Base-by-base conservation (phyloP, 176 grass and related monocot genomes). In the Musa troglodytarum region DNA sequence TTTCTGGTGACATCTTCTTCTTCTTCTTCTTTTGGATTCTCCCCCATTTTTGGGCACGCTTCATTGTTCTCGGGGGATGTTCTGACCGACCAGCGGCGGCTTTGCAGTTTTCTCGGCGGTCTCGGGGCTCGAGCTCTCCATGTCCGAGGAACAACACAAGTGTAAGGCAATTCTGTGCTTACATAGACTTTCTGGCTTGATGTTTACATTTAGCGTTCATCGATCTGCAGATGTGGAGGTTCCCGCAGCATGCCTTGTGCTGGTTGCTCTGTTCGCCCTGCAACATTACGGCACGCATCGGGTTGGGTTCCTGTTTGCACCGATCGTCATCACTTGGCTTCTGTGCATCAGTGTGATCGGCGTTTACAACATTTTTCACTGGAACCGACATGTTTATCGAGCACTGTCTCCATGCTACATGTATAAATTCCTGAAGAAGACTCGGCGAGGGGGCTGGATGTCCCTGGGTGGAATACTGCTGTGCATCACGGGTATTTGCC, bases 271-370 rank as follows among this genome's bases (percentile, higher is more conserved):
- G 43, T 99, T 99, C 81, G 84, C 86, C 9, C 79, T 99, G 53
- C 95, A 99, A 99, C 95, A 99, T 80, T 99, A 91, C 11, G 90
- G 95, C 19, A 99, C 95, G 50, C 90, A 99, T 77, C 86, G 95
- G n/a, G 82, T 99, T 2, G 90, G 95, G 23, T 99, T 98, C 82
- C 81, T 99, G 50, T 99, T 99, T 34, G 95, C 95, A 19, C 95
- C 95, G 21, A 77, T 99, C 17, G 95, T 99, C 65, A 79, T 99
- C 58, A 85, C 76, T 65, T 99, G 95, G 95, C 95, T 99, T 65
- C 76, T 94, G 49, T 99, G 95, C 65, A 99, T 94, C 85, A 99
- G 95, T 58, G 16, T 85, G 61, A 94, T 99, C 16, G 95, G 95
- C 69, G 25, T 92, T 82, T 99, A 94, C 84, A 99, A 99, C 57